phyloP scores from a whole-genome alignment of 192 early-diverging fungal genomes.

The Backusella parvicylindrica region DNA sequence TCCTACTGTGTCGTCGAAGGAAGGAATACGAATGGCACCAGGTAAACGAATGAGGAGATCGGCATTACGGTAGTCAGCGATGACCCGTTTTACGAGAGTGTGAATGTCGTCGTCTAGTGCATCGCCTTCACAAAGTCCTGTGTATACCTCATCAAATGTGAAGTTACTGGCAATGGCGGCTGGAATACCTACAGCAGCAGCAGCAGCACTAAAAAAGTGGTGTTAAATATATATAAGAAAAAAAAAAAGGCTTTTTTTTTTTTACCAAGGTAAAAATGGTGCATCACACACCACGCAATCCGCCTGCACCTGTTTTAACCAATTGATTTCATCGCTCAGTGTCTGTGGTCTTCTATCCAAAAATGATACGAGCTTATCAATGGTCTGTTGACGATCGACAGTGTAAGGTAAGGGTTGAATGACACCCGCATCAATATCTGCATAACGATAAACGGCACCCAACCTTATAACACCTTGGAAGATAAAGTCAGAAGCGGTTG shows the following conservation, averaged over 20 bases:
- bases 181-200: conserved; percentile 45
- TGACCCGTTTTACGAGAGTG: conserved; percentile 34
- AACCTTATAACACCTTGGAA: conserved; percentile 48
- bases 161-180: conserved; percentile 57
- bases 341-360: conserved; percentile 36
- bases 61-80: conserved; percentile 49
- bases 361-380: conserved; percentile 46
- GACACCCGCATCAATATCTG: conserved; percentile 59
- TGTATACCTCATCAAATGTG: conserved; percentile 59
- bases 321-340: conserved; percentile 42
- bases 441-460: conserved; percentile 52
- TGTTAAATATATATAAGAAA: not conserved
- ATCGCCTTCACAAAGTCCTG: conserved; percentile 50
- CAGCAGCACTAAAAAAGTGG: conserved; percentile 46
- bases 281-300: conserved; percentile 56
- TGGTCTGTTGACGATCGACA: conserved; percentile 53
- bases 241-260: not conserved
- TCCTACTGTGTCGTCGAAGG: conserved; percentile 41
- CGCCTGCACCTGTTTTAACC: conserved; percentile 48
- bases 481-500: conserved; percentile 55
- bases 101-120: conserved; percentile 42
- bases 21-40: conserved; percentile 54
- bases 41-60: conserved; percentile 49
- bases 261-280: conserved; percentile 56
- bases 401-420: conserved; percentile 59